Evolutionary conservation across 805 yeast genomes (phyloP).

Genomic region (Metschnikowia peoriensis): DNA sequence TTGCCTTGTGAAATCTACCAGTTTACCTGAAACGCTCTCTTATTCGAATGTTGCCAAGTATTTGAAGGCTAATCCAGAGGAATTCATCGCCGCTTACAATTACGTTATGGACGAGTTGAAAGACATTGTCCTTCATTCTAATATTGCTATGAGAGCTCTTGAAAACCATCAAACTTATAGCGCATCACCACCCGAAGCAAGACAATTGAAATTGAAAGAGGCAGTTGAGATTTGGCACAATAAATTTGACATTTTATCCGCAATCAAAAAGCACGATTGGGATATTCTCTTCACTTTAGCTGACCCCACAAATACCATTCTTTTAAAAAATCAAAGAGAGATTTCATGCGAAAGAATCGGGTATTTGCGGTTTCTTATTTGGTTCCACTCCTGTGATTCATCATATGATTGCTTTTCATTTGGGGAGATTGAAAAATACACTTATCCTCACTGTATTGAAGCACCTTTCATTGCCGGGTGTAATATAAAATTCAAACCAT

Average conservation of each 20-base stretch:
- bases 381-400: not conserved
- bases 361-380: not conserved
- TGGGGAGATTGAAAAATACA: not conserved
- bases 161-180: not conserved
- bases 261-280: not conserved
- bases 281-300: not conserved
- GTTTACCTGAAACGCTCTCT: not conserved
- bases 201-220: not conserved
- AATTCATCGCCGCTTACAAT: not conserved
- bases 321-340: not conserved
- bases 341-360: not conserved
- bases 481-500: too few relatives aligned
- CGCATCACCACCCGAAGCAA: not conserved
- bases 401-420: not conserved
- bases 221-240: not conserved
- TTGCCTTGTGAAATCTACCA: not conserved
- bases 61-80: not conserved
- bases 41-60: not conserved
- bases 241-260: not conserved
- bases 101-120: not conserved
- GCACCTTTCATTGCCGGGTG: not conserved
- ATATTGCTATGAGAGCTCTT: not conserved
- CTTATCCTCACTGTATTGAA: not conserved
- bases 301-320: not conserved
- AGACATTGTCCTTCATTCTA: not conserved